phyloP scores from a whole-genome alignment of 148 eudicot genomes.

The Vaccinium myrtillus region DNA sequence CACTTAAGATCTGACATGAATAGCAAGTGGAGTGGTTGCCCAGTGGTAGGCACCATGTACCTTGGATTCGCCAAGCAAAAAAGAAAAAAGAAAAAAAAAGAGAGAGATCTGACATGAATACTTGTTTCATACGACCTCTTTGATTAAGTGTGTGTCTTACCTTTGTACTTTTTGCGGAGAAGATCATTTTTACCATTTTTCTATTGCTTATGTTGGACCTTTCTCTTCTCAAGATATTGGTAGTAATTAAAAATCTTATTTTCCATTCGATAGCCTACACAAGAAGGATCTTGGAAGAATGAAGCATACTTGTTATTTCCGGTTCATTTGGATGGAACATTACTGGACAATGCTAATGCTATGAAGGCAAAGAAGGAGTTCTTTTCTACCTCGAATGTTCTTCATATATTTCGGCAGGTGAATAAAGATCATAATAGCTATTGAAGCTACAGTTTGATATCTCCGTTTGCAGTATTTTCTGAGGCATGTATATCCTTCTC shows the following conservation, averaged over 20 bases:
- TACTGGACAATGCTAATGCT: constrained; percentile 60
- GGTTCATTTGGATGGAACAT: constrained; percentile 81
- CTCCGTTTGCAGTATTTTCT: background rate
- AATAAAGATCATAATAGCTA: background rate
- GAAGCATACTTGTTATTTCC: constrained; percentile 96
- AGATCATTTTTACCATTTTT: background rate
- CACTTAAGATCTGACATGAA: background rate
- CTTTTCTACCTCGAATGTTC: constrained; percentile 77
- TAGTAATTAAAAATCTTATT: background rate
- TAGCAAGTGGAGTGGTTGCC: background rate
- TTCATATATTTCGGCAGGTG: constrained; percentile 92
- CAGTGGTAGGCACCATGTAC: too few species aligned
- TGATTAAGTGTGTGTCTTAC: background rate
- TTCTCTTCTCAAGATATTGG: background rate
- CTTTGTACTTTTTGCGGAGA: background rate
- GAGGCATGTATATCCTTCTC: background rate
- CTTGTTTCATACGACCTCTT: background rate
- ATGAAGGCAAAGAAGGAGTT: constrained; percentile 81
- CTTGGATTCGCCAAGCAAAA: too few species aligned
- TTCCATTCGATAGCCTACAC: constrained; percentile 51
- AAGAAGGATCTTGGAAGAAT: constrained; percentile 76
- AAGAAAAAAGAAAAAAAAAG: too few species aligned
- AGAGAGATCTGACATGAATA: background rate
- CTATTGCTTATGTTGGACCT: background rate
- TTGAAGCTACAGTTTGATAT: background rate